Evolutionary conservation across 2,329 filamentous ascomycete genomes (phyloP).

Genomic region (Stemphylium vesicarium): DNA sequence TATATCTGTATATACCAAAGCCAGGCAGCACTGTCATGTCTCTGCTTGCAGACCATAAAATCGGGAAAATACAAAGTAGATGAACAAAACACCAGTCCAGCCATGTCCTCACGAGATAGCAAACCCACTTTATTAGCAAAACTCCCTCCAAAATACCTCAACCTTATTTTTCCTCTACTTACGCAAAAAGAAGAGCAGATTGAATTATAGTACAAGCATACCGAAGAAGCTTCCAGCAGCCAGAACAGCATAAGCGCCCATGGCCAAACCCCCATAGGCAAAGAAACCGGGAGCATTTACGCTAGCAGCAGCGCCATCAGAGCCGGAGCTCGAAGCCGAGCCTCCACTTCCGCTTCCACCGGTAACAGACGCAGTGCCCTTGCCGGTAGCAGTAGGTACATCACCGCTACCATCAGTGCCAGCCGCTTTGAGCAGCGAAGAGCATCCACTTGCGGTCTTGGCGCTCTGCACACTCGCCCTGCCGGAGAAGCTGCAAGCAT

Average conservation of each 20-base stretch:
- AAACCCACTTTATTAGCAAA: too few species aligned
- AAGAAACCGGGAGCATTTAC: slow-evolving; percentile 32
- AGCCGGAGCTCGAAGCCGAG: slow-evolving; percentile 21
- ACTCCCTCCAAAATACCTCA: too few species aligned
- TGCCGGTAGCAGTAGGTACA: slow-evolving; percentile 50
- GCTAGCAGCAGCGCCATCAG: slow-evolving; percentile 26
- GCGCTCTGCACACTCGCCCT: slow-evolving; percentile 63
- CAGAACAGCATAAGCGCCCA: slow-evolving; percentile 29
- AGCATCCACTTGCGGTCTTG: slow-evolving; percentile 61
- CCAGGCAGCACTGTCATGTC: too few species aligned
- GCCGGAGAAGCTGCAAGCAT: slow-evolving; percentile 74
- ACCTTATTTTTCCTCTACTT: too few species aligned
- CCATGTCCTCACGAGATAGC: too few species aligned
- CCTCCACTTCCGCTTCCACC: slow-evolving; percentile 2
- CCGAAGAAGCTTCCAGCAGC: slow-evolving; percentile 33
- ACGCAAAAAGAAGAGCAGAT: too few species aligned
- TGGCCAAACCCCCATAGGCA: slow-evolving; percentile 30
- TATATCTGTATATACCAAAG: too few species aligned
- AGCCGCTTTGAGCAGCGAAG: slow-evolving; percentile 64
- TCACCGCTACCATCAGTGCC: slow-evolving; percentile 64
- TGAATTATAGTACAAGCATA: slow-evolving; percentile 33
- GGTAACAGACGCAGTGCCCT: slow-evolving; percentile 26
- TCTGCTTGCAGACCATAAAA: too few species aligned
- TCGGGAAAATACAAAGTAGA: too few species aligned
- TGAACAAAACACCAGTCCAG: too few species aligned